Conservation (phyloP, 2,329 filamentous ascomycete species). For the Cercospora brassicicola region DNA sequence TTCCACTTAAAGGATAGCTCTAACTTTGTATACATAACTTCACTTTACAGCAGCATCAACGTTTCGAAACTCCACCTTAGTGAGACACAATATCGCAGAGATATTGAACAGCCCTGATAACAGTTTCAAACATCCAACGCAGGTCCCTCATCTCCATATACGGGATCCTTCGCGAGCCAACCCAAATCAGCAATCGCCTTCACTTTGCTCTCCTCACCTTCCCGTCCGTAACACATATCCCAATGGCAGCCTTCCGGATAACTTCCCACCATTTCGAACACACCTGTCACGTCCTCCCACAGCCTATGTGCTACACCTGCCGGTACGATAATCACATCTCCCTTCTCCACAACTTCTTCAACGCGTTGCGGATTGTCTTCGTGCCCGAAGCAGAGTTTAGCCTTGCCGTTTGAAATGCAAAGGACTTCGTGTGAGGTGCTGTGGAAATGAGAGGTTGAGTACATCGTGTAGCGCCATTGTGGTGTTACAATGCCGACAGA, state of each 20-base stretch:
- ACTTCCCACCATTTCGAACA: constrained; percentile 66
- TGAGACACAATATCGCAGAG: neutral
- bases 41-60: neutral
- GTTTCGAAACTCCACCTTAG: neutral
- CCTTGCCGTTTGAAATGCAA: constrained; percentile 58
- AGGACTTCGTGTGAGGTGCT: constrained; percentile 67
- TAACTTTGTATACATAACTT: constrained; percentile 12
- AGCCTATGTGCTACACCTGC: constrained; percentile 66
- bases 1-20: neutral
- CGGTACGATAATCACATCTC: constrained; percentile 65
- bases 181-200: constrained; percentile 50
- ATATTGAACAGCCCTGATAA: neutral
- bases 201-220: constrained; percentile 56
- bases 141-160: constrained; percentile 59
- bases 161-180: constrained; percentile 63
- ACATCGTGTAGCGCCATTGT: constrained; percentile 71
- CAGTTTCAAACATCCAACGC: constrained; percentile 45
- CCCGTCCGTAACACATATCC: constrained; percentile 71
- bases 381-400: constrained; percentile 65
- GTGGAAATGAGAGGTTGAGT: constrained; percentile 65
- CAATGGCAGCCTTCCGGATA: constrained; percentile 61
- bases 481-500: constrained; percentile 58
- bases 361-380: constrained; percentile 60
- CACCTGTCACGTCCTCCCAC: constrained; percentile 56
- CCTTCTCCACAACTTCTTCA: constrained; percentile 56